These are phyloP conservation scores for Lachnellula occidentalis DNA, from an alignment of 2,329 filamentous ascomycete species.

Conservation along the genomic window DNA sequence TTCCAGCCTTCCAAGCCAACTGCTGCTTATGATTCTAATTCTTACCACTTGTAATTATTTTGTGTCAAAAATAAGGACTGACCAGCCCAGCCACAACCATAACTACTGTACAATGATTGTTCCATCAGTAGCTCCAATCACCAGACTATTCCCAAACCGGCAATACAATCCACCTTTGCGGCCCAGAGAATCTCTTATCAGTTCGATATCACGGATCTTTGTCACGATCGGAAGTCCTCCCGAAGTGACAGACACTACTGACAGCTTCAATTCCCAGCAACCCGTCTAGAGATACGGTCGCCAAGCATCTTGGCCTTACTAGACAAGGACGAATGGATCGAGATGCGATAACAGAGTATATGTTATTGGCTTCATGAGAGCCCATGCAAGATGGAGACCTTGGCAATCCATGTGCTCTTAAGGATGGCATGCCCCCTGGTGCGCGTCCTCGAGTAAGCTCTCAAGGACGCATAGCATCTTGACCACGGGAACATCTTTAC, in stretches of 20 bases:
- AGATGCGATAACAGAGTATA: neutral
- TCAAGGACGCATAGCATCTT: neutral
- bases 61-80: too few species aligned
- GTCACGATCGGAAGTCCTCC: neutral
- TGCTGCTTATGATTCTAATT: too few species aligned
- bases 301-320: conserved; percentile 1
- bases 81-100: too few species aligned
- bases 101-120: too few species aligned
- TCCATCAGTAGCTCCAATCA: too few species aligned
- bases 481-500: neutral
- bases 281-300: neutral
- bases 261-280: neutral
- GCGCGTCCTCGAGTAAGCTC: neutral
- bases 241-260: too few species aligned
- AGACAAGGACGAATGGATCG: neutral
- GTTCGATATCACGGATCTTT: too few species aligned
- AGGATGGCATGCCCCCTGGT: neutral
- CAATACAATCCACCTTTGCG: too few species aligned
- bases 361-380: neutral
- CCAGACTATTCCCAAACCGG: too few species aligned
- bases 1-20: too few species aligned
- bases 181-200: too few species aligned
- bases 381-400: neutral
- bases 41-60: too few species aligned
- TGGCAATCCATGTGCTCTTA: neutral